Percentiles rank a stretch among this genome's conserved stretches.
phyloP scores from a whole-genome alignment of 2,329 filamentous ascomycete species.

The Botrytis fragariae region DNA sequence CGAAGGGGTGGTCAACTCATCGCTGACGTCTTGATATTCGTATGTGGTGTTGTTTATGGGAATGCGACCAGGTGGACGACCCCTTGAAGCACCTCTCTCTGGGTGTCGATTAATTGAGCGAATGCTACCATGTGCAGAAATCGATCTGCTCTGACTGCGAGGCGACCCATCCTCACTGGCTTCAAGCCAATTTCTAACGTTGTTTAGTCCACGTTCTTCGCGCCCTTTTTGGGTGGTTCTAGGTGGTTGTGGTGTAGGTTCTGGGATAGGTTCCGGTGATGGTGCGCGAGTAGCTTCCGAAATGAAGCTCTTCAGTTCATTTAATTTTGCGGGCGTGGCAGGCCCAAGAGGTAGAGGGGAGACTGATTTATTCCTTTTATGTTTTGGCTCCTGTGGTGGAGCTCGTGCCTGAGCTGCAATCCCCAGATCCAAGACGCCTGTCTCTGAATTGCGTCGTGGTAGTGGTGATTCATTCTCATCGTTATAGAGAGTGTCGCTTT shows the following conservation, averaged over 20 bases:
- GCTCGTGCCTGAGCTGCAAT: conserved; percentile 20
- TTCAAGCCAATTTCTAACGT: conserved; percentile 34
- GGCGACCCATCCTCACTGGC: conserved; percentile 21
- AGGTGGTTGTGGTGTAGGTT: conserved; percentile 12
- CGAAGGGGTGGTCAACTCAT: conserved; percentile 29
- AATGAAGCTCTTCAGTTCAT: conserved; percentile 21
- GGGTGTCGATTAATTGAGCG: conserved; percentile 29
- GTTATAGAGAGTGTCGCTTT: conserved; percentile 23
- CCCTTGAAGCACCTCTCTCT: conserved; percentile 17
- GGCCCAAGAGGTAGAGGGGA: conserved; percentile 21
- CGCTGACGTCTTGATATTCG: conserved; percentile 28
- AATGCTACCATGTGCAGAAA: conserved; percentile 33
- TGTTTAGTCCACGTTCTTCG: conserved; percentile 14
- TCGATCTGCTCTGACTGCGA: conserved; percentile 30
- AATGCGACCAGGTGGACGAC: conserved; percentile 18
- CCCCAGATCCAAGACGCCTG: conserved; percentile 33
- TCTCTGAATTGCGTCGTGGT: conserved; percentile 39
- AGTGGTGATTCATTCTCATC: conserved; percentile 23
- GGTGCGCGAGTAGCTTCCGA: conserved; percentile 22
- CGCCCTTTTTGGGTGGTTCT: conserved; percentile 22
- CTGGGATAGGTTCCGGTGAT: conserved; percentile 11
- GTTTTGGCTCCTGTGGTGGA: conserved; percentile 17
- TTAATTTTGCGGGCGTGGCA: conserved; percentile 11
- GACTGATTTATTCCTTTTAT: conserved; percentile 31
- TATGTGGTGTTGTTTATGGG: conserved; percentile 22